These are phyloP conservation scores for Picea engelmannii DNA, from an alignment of 83 land plant species.

Conservation along the genomic window DNA sequence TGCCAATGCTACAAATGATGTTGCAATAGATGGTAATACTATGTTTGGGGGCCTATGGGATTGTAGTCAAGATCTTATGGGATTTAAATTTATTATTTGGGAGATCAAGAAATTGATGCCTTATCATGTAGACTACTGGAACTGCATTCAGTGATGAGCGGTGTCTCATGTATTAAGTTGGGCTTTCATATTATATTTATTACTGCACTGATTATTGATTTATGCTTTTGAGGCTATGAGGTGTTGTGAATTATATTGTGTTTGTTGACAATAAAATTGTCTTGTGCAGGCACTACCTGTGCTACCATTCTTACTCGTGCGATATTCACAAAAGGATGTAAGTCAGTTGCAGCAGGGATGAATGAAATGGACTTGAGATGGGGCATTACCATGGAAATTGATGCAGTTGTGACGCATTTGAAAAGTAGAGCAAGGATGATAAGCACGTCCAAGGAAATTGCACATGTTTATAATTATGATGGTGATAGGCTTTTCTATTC, in stretches of 20 bases:
- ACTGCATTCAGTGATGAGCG: too few species aligned
- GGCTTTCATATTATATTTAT: too few species aligned
- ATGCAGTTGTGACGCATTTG: not conserved
- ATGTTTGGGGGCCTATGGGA: not conserved
- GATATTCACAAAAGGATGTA: not conserved
- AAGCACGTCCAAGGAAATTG: not conserved
- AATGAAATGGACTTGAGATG: not conserved
- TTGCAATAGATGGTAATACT: conserved; percentile 44
- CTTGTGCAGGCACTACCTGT: conserved; percentile 57
- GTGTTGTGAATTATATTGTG: not conserved
- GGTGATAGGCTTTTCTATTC: not conserved
- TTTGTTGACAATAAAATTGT: not conserved
- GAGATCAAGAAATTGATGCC: not conserved
- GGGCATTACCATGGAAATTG: not conserved
- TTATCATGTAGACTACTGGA: too few species aligned
- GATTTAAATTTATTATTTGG: not conserved
- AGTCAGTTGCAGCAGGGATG: not conserved
- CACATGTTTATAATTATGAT: not conserved
- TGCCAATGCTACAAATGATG: conserved; percentile 65
- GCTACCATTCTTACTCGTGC: conserved; percentile 62
- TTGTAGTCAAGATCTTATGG: not conserved
- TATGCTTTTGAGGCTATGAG: not conserved
- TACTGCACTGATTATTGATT: not conserved
- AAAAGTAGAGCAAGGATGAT: not conserved
- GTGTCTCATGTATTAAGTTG: too few species aligned